A percentile compares a stretch with the other conserved stretches of the same genome.
These are phyloP conservation scores for Penicillium sp. DNA, from an alignment of 2,329 filamentous ascomycete genomes.

Conservation along the genomic window DNA sequence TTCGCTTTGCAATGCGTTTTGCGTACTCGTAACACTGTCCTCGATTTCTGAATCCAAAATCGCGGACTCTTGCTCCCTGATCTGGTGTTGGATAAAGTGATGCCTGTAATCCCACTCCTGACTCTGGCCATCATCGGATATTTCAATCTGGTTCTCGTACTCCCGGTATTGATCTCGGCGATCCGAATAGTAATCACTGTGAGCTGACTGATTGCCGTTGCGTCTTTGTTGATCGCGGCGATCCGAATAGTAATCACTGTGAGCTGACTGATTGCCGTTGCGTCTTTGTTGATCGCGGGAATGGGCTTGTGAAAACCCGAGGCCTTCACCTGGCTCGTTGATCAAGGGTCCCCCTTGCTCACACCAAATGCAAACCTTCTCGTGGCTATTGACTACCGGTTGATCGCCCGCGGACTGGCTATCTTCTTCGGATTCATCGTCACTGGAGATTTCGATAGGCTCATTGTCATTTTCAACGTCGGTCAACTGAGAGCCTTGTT, in stretches of 20 bases:
- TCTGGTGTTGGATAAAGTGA: background rate
- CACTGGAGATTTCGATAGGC: background rate
- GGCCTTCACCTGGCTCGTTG: background rate
- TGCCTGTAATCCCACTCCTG: background rate
- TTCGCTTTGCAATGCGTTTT: background rate
- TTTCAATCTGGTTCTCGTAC: background rate
- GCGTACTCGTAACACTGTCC: background rate
- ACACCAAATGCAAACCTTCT: conserved; percentile 28
- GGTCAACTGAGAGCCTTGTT: background rate
- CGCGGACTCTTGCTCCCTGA: background rate
- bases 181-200: background rate
- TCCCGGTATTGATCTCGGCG: background rate
- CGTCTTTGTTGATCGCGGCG: background rate
- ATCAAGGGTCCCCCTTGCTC: background rate
- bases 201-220: too few relatives aligned
- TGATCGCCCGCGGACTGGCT: background rate
- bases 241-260: background rate
- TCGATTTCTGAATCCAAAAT: background rate
- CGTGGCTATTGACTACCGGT: conserved; percentile 16
- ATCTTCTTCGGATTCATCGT: background rate
- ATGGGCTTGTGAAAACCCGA: background rate
- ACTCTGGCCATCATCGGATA: background rate
- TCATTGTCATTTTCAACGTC: background rate
- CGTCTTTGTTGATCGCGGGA: background rate
- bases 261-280: background rate